Percentiles rank a stretch among this genome's conserved stretches.
phyloP scores from a whole-genome alignment of 2,329 filamentous ascomycete species.

The Alternaria consortialis region DNA sequence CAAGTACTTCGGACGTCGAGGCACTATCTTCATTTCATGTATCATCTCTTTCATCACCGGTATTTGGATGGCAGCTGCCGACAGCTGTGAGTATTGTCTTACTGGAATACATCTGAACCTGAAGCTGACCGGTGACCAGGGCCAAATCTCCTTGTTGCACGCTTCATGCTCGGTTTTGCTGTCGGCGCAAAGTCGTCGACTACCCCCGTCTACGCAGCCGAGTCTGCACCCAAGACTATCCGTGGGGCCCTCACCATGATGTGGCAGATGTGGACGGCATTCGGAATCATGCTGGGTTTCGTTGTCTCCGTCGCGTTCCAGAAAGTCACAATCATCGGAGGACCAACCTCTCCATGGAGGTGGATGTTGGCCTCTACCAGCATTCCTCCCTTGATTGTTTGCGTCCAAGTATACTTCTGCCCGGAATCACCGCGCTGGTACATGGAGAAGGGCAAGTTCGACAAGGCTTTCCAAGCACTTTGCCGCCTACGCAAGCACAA shows the following conservation, averaged over 20 bases:
- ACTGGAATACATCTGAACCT: not conserved
- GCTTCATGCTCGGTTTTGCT: conserved; percentile 46
- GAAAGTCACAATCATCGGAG: conserved; percentile 35
- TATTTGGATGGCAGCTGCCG: conserved; percentile 44
- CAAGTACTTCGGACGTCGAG: conserved; percentile 41
- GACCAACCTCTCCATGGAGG: conserved; percentile 39
- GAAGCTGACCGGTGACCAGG: not conserved
- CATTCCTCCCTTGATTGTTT: conserved; percentile 44
- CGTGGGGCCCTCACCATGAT: conserved; percentile 61
- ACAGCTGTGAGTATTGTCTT: conserved; percentile 26
- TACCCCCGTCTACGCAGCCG: conserved; percentile 59
- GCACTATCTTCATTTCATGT: conserved; percentile 47
- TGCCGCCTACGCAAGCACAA: conserved; percentile 63
- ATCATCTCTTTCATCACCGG: conserved; percentile 46
- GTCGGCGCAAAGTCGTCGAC: conserved; percentile 50
- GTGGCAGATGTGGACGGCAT: conserved; percentile 59
- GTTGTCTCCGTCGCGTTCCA: conserved; percentile 43
- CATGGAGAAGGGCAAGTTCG: conserved; percentile 48
- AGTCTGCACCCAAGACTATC: conserved; percentile 59
- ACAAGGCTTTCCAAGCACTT: conserved; percentile 48
- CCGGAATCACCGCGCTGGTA: conserved; percentile 45
- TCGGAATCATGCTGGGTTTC: conserved; percentile 48
- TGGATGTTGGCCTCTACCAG: conserved; percentile 47
- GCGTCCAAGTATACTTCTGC: conserved; percentile 43
- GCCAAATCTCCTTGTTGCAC: conserved; percentile 44